Evolutionary conservation across 192 early-diverging fungal genomes (phyloP).

Genomic region (Podila horticola): DNA sequence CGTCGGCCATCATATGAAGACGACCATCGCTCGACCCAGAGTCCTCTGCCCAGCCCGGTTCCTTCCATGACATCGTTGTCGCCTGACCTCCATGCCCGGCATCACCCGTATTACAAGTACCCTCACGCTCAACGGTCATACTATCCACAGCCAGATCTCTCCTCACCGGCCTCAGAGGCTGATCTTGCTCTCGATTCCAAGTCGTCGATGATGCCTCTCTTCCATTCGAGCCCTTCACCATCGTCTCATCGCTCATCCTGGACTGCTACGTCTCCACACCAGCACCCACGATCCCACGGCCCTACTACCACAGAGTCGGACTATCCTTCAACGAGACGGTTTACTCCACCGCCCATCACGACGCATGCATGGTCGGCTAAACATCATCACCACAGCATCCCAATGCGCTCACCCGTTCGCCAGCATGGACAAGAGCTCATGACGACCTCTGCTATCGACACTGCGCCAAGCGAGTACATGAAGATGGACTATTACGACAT

Average conservation of each 20-base stretch:
- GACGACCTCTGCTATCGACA: conserved; percentile 21
- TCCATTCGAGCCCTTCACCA: not conserved
- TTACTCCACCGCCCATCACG: not conserved
- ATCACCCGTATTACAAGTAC: not conserved
- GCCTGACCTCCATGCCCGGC: conserved; percentile 16
- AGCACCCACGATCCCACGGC: not conserved
- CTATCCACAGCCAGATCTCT: not conserved
- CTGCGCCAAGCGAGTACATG: conserved; percentile 22
- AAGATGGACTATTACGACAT: conserved; percentile 46
- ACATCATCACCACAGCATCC: conserved; percentile 26
- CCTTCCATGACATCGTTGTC: conserved; percentile 20
- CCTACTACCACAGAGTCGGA: not conserved
- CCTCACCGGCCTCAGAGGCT: not conserved
- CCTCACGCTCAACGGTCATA: not conserved
- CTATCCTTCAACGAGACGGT: not conserved
- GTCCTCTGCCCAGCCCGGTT: conserved; percentile 29
- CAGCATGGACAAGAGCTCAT: conserved; percentile 24
- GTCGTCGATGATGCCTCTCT: conserved; percentile 1
- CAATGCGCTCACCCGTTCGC: conserved; percentile 34
- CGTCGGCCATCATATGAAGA: not conserved
- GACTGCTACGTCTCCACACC: not conserved
- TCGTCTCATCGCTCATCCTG: not conserved
- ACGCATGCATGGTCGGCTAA: conserved; percentile 27
- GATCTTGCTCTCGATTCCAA: not conserved
- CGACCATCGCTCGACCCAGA: not conserved